Base-by-base conservation (phyloP, 2,329 filamentous ascomycete species). In the Dactylellina sp. region DNA sequence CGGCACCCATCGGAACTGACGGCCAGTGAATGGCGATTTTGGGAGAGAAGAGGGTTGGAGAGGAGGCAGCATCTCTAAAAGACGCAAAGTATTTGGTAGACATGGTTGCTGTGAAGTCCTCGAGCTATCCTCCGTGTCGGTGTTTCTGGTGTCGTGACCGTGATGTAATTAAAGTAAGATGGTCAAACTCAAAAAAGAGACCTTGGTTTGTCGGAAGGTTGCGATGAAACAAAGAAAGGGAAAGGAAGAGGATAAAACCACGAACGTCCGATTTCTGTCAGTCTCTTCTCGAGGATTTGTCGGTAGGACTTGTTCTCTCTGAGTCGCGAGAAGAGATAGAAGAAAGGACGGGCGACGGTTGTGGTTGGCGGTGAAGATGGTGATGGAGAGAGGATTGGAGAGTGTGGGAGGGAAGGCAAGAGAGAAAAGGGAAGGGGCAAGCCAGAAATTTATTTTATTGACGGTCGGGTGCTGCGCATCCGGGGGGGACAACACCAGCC, bases 1-100 rank as follows among this genome's bases (percentile, higher is more conserved):
- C 64, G 55, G 77, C 75, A 22, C 75, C 71, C 66, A 71, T 71
- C 40, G 76, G 75, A 35, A 78, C 75, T 44, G 77, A 75, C 11
- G 77, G 76, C 77, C 77, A 78, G 42, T 76, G 77, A 52, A 77
- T 66, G 55, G 72, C 65, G 44, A 71, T 65, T 56, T 75, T 65
- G 9, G 71, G 64, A 50, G 66, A 71, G 59, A 71, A 71, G 18
- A 71, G 32, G n/a, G 66, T 71, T 50, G 66, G 66, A 56, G 66
- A 71, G 12, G 66, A 63, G 18, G 59, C 59, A 14, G 66, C 66
- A 71, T 71, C 66, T 24, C 55, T 40, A 42, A 71, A 71, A 50
- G 66, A 71, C 59, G 66, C 66, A 22, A 71, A 71, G 35, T 71
- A 71, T 63, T 71, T 71, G 44, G 66, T 59, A 16, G 47, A 47